These are phyloP conservation scores for Calonectria pauciramosa DNA, from an alignment of 2,329 filamentous ascomycete species.

Conservation along the genomic window DNA sequence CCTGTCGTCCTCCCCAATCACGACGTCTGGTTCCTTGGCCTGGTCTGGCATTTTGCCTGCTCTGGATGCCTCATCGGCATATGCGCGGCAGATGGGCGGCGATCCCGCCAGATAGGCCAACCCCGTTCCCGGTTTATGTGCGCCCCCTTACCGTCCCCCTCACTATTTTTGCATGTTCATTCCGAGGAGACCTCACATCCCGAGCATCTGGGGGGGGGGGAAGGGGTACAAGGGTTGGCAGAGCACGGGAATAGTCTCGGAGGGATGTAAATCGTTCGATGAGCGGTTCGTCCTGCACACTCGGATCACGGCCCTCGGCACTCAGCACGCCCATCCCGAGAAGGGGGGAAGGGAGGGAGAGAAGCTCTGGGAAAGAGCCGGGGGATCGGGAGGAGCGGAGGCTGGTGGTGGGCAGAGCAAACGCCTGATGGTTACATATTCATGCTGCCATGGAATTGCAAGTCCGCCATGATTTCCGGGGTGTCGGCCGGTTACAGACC, in stretches of 20 bases:
- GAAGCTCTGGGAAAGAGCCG: neutral
- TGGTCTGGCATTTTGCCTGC: slow-evolving; percentile 22
- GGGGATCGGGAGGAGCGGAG: slow-evolving; percentile 20
- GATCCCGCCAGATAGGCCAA: slow-evolving; percentile 43
- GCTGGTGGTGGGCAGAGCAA: slow-evolving; percentile 27
- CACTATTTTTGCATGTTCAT: slow-evolving; percentile 6
- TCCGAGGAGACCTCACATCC: slow-evolving; percentile 19
- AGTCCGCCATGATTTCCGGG: slow-evolving; percentile 17
- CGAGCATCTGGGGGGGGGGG: slow-evolving; percentile 23
- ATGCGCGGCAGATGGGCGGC: slow-evolving; percentile 46
- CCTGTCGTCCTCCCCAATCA: slow-evolving; percentile 41
- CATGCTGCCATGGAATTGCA: slow-evolving; percentile 22
- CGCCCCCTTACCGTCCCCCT: slow-evolving; percentile 18
- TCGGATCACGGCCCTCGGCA: slow-evolving; percentile 44
- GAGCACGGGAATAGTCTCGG: slow-evolving; percentile 16
- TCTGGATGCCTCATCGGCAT: slow-evolving; percentile 45
- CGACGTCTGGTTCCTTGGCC: slow-evolving; percentile 26
- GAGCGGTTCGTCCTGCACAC: slow-evolving; percentile 29
- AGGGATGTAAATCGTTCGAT: slow-evolving; percentile 38
- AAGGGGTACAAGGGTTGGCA: neutral
- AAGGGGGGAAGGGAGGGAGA: neutral
- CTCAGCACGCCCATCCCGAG: slow-evolving; percentile 21
- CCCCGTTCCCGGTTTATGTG: slow-evolving; percentile 26
- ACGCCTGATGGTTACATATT: slow-evolving; percentile 38
- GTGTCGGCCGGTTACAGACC: neutral